Evolutionary conservation across 306 rosid genomes (phyloP).

Genomic region (Cicer bijugum): DNA sequence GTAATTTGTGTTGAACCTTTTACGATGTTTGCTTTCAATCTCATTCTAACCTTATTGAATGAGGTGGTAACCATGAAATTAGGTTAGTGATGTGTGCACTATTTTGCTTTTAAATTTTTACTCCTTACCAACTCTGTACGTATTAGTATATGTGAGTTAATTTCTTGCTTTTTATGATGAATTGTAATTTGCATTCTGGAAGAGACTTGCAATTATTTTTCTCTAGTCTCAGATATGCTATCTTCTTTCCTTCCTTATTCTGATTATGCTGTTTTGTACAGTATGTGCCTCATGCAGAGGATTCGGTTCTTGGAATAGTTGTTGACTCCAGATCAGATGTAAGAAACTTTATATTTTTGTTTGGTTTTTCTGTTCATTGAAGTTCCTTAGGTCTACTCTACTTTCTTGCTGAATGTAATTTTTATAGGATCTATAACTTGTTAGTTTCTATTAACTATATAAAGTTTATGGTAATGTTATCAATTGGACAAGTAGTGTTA

Average conservation of each 20-base stretch:
- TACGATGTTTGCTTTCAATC: conserved; percentile 6
- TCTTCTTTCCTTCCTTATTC: neutral
- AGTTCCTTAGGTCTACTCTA: conserved; percentile 2
- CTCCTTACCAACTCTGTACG: neutral
- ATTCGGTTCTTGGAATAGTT: conserved; percentile 88
- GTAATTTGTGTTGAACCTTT: conserved; percentile 11
- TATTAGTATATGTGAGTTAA: neutral
- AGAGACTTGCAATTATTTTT: conserved; percentile 18
- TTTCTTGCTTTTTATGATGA: conserved; percentile 8
- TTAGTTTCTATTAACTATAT: conserved; percentile 8
- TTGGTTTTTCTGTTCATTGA: neutral
- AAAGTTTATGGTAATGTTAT: neutral
- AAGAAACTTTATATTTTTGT: conserved; percentile 49
- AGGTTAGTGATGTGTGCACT: conserved; percentile 10
- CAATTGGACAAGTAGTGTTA: neutral
- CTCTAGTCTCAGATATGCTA: neutral
- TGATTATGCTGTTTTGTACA: conserved; percentile 47
- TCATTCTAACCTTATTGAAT: conserved; percentile 8
- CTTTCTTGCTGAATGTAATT: conserved; percentile 14
- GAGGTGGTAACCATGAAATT: conserved; percentile 13
- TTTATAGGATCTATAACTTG: neutral
- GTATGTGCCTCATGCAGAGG: conserved; percentile 89
- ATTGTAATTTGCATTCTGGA: conserved; percentile 30
- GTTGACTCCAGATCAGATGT: conserved; percentile 86
- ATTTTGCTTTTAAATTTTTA: neutral